A percentile compares a stretch with the other conserved stretches of the same genome.
These are phyloP conservation scores for Claviceps fusiformis DNA, from an alignment of 2,329 filamentous ascomycete species.

Conservation along the genomic window DNA sequence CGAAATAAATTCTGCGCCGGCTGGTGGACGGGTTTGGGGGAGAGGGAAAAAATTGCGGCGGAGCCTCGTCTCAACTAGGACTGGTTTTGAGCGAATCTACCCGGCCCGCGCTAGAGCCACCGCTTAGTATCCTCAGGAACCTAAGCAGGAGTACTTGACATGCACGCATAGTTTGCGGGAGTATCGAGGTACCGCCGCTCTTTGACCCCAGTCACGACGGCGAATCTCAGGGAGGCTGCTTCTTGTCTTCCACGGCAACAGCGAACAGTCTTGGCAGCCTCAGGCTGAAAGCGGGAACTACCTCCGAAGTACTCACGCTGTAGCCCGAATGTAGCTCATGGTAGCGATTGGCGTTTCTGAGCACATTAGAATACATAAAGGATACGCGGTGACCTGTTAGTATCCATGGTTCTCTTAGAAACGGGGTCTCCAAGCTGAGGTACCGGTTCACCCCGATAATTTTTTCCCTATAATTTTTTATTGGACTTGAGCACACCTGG, in stretches of 20 bases:
- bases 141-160: not conserved
- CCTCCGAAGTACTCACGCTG: not conserved
- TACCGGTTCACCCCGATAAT: constrained; percentile 22
- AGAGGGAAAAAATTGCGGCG: constrained; percentile 38
- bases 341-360: not conserved
- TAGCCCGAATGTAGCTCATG: not conserved
- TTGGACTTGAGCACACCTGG: constrained; percentile 8
- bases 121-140: constrained; percentile 8
- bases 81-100: constrained; percentile 41
- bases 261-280: constrained; percentile 17
- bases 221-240: not conserved
- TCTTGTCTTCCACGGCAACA: constrained; percentile 20
- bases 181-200: constrained; percentile 1
- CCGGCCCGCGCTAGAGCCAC: constrained; percentile 24
- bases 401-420: not conserved
- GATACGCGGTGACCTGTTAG: not conserved
- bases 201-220: not conserved
- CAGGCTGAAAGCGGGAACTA: constrained; percentile 14
- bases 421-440: constrained; percentile 8
- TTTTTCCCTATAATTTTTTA: not conserved
- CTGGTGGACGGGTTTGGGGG: constrained; percentile 30
- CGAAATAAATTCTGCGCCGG: constrained; percentile 32
- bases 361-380: not conserved
- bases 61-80: constrained; percentile 27
- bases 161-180: not conserved